A percentile compares a stretch with the other conserved stretches of the same genome.
Evolutionary conservation across 1,139 yeast genomes (phyloP).

Genomic region (Casaregolazyma lundiana): DNA sequence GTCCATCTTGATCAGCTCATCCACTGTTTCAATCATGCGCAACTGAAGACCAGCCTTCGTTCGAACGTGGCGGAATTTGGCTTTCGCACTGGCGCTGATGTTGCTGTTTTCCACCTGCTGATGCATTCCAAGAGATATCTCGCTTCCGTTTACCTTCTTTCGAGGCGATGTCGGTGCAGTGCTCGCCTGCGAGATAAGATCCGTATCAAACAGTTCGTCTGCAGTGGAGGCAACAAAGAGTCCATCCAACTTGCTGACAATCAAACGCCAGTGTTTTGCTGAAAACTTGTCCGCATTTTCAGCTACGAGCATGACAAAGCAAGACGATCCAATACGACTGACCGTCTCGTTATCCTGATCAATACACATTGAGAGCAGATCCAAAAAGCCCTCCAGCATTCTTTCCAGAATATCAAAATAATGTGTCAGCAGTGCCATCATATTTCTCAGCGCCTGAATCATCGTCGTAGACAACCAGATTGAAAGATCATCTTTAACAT

Average conservation of each 20-base stretch:
- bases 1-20: slow-evolving; percentile 67
- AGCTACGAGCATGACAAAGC: slow-evolving; percentile 70
- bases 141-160: slow-evolving; percentile 3
- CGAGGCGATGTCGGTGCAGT: neutral
- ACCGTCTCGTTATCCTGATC: slow-evolving; percentile 97
- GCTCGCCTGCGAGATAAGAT: slow-evolving; percentile 11
- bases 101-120: slow-evolving; percentile 12
- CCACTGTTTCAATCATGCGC: slow-evolving; percentile 78
- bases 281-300: slow-evolving; percentile 68
- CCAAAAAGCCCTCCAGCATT: slow-evolving; percentile 73
- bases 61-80: slow-evolving; percentile 66
- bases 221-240: slow-evolving; percentile 85
- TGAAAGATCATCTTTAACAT: slow-evolving; percentile 73
- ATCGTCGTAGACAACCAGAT: slow-evolving; percentile 96
- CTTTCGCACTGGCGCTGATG: slow-evolving; percentile 6
- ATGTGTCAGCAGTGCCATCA: slow-evolving; percentile 76
- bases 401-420: slow-evolving; percentile 70
- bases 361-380: slow-evolving; percentile 76
- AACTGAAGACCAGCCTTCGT: slow-evolving; percentile 89
- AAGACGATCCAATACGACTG: slow-evolving; percentile 88
- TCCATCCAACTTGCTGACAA: slow-evolving; percentile 57
- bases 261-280: slow-evolving; percentile 67
- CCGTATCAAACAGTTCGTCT: slow-evolving; percentile 62
- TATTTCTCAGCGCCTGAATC: slow-evolving; percentile 88
- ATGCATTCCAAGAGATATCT: slow-evolving; percentile 14